Evolutionary conservation across 2,329 filamentous ascomycete genomes (phyloP), one percentile per base, ranked within the genome.

Genomic region (Xylaria sp.): DNA sequence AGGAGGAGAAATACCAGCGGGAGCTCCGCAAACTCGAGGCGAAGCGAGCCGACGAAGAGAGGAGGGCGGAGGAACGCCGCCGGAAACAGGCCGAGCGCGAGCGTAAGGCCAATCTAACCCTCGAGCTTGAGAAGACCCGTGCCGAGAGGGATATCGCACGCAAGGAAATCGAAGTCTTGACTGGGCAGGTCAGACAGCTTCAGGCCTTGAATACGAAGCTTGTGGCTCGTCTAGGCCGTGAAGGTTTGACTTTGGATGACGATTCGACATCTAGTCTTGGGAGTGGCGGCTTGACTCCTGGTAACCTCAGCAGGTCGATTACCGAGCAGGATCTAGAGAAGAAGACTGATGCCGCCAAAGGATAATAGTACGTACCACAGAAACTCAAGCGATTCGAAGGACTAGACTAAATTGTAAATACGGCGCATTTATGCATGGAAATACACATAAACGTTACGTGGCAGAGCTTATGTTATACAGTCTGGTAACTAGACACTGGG

Each of bases 11-110:
- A 72, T 89, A 90, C 73, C 85, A 86, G 70, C 85, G 85, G 12
- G 90, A 93, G 74, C 81, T 92, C 54, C 81, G 82, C 69, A 91
- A 90, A 78, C 80, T 92, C 1, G 88, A 92, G 70, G 85, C 88
- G 71, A 89, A 88, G 80, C 87, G 88, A 56, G 82, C 84, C 66
- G 85, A 85, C 65, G 91, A 93, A 74, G 83, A 88, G 68, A 83
- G 82, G 72, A 91, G 90, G 78, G 85, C 85, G 0, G 84, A 85
- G 65, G 84, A 85, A 55, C 79, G 83, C 30, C 80, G 79, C 54
- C 80, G 80, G 30, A 90, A 89, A 78, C 79, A 81, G 21, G 74
- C 76, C 0, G 88, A 89, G 77, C 82, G 84, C 45, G 86, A 89
- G 72, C 85, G 87, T 68, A 84, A 81, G 75, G 76, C 78, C 14